phyloP scores from a whole-genome alignment of 495 filamentous ascomycete species.

The Talaromyces stipitatus region DNA sequence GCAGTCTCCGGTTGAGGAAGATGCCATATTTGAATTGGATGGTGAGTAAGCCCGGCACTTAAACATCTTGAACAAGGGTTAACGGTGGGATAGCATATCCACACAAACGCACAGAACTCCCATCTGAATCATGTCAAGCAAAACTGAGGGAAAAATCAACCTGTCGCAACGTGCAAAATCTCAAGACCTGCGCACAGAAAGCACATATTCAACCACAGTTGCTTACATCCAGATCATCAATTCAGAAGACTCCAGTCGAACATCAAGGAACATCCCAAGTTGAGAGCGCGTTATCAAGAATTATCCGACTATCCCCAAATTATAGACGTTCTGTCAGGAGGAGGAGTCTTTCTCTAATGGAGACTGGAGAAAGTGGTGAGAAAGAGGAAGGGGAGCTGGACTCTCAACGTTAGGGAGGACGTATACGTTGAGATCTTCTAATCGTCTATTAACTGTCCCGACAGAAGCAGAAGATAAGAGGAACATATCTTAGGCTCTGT shows the following conservation, averaged over 20 bases:
- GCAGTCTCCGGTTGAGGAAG: background rate
- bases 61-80: background rate
- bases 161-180: background rate
- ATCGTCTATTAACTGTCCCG: background rate
- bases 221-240: background rate
- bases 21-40: conserved; percentile 2
- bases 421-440: background rate
- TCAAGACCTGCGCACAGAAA: background rate
- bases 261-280: background rate
- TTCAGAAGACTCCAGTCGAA: conserved; percentile 2
- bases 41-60: background rate
- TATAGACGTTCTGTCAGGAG: background rate
- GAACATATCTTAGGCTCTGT: background rate
- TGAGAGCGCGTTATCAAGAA: background rate
- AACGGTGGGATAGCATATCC: background rate
- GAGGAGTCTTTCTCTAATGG: background rate
- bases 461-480: background rate
- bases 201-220: background rate
- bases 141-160: background rate
- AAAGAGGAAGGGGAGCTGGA: background rate
- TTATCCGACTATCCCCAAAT: background rate
- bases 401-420: background rate
- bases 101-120: background rate
- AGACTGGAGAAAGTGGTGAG: background rate
- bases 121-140: background rate